Percentiles rank a stretch among this genome's conserved stretches.
These are phyloP conservation scores for Emericellopsis atlantica DNA, from an alignment of 2,329 filamentous ascomycete species.

Conservation along the genomic window DNA sequence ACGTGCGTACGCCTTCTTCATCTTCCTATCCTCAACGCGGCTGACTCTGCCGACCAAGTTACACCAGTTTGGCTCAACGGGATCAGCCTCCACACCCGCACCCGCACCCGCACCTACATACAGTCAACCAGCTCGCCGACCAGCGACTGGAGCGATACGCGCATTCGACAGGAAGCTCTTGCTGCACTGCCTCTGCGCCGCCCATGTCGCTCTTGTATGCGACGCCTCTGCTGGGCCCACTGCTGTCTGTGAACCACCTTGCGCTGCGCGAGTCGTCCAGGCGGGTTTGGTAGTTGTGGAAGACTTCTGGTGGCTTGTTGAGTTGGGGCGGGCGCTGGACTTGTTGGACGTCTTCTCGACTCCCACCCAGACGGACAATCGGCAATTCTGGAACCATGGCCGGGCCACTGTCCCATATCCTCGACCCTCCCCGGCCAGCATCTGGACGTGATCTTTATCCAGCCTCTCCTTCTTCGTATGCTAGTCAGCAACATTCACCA, in stretches of 20 bases:
- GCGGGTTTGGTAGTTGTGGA: too few species aligned
- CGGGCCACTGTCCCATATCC: conserved; percentile 17
- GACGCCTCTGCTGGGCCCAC: conserved; percentile 2
- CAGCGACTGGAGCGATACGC: too few species aligned
- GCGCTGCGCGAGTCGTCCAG: too few species aligned
- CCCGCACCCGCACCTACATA: too few species aligned
- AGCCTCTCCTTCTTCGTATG: background rate
- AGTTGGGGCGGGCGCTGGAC: too few species aligned
- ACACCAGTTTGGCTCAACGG: too few species aligned
- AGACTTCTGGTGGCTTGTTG: too few species aligned
- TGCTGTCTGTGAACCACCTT: background rate
- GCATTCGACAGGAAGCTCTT: too few species aligned
- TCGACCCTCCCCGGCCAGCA: conserved; percentile 14
- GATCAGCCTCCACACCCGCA: too few species aligned
- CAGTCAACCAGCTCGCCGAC: too few species aligned
- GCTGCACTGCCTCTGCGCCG: background rate
- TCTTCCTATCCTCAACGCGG: background rate
- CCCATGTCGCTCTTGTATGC: conserved; percentile 3
- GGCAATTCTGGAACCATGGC: conserved; percentile 10
- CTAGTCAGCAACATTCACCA: background rate
- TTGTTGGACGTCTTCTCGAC: too few species aligned
- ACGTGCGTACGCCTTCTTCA: background rate
- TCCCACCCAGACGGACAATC: too few species aligned
- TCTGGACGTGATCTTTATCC: conserved; percentile 2
- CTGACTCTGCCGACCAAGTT: background rate